Evolutionary conservation across 164 flowering plant genomes (phyloP).

Genomic region (Nymphaea thermarum): DNA sequence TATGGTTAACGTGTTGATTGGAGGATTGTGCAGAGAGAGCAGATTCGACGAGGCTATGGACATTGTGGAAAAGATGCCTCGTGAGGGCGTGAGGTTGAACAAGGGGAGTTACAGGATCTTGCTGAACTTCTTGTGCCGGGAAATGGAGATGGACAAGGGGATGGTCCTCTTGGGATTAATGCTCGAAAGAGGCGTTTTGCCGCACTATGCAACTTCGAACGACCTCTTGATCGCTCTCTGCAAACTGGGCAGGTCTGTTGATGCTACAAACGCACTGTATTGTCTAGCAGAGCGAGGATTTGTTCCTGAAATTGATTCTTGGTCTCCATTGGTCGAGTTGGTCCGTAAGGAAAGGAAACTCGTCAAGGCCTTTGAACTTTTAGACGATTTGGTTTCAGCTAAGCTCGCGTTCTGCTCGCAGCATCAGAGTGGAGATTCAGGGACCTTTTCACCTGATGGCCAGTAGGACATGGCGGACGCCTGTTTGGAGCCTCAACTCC

Average conservation of each 20-base stretch:
- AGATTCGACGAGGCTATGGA: conserved; percentile 55
- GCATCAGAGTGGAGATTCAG: neutral
- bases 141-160: conserved; percentile 40
- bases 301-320: conserved; percentile 48
- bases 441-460: neutral
- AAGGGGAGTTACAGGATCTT: conserved; percentile 79
- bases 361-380: conserved; percentile 40
- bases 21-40: conserved; percentile 55
- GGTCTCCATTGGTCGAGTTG: conserved; percentile 45
- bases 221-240: conserved; percentile 49
- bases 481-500: neutral
- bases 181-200: conserved; percentile 57
- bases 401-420: neutral
- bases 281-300: conserved; percentile 51
- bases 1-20: conserved; percentile 54
- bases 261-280: conserved; percentile 36
- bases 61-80: conserved; percentile 59
- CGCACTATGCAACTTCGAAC: conserved; percentile 80
- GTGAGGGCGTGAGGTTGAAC: conserved; percentile 51
- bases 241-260: conserved; percentile 39
- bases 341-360: conserved; percentile 66
- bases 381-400: conserved; percentile 35
- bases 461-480: neutral
- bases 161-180: conserved; percentile 41
- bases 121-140: conserved; percentile 48